These are phyloP conservation scores for Cryptosporidium sp. DNA, from an alignment of 169 alveolate species.

Conservation along the genomic window DNA sequence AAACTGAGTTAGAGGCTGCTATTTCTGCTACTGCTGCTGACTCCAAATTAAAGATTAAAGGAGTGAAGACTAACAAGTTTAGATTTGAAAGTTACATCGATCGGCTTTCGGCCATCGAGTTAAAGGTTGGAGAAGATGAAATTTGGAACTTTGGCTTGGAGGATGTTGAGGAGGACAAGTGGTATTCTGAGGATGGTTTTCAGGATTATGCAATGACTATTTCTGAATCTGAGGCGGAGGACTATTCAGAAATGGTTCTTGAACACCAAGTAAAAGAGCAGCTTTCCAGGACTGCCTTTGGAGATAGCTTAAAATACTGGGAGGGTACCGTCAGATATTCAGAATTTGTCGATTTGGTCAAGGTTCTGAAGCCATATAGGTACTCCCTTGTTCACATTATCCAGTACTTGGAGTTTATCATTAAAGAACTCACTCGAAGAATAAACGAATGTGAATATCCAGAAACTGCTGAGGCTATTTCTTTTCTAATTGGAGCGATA, in stretches of 20 bases:
- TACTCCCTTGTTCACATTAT: constrained; percentile 35
- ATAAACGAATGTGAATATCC: constrained; percentile 53
- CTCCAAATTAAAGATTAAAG: background rate
- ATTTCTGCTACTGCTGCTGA: background rate
- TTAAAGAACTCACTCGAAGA: constrained; percentile 2
- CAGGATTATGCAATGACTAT: background rate
- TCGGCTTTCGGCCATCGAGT: constrained; percentile 30
- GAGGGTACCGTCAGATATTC: constrained; percentile 37
- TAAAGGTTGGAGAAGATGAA: constrained; percentile 55
- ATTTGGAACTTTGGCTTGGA: constrained; percentile 20
- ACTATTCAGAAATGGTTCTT: background rate
- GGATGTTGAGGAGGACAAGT: constrained; percentile 4
- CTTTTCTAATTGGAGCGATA: constrained; percentile 27
- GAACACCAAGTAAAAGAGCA: constrained; percentile 28
- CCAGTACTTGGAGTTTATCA: background rate
- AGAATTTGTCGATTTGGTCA: constrained; percentile 33
- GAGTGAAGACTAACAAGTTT: constrained; percentile 15
- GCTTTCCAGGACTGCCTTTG: constrained; percentile 40
- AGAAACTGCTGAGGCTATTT: constrained; percentile 67
- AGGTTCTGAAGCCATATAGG: constrained; percentile 28
- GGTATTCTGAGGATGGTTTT: constrained; percentile 14
- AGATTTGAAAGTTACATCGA: constrained; percentile 55
- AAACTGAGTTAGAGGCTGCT: background rate
- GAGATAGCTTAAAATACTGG: constrained; percentile 38
- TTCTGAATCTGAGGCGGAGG: background rate